Evolutionary conservation across 1,284 basidiomycete species (phyloP), one percentile per base, ranked within the genome.

Genomic region (Tylopilus orsonianus): DNA sequence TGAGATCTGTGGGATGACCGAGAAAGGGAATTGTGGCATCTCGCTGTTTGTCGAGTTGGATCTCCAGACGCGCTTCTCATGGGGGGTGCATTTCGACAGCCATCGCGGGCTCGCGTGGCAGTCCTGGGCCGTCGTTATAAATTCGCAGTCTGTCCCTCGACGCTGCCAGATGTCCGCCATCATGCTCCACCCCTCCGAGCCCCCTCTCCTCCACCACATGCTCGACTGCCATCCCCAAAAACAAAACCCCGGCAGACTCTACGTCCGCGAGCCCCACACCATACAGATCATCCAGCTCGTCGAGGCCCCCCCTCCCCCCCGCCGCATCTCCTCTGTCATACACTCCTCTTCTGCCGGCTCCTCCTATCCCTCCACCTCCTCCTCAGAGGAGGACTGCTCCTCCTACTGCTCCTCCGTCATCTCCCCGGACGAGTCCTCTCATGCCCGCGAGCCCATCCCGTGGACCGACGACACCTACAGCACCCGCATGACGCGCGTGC

Each of bases 241-340:
- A 41, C 56, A 61, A 61, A 63, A 66, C 53, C 48, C 67, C 24
- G 61, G 60, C 45, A 74, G 77, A 44, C 65, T 80, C 60, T 78
- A 75, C 67, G 66, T 77, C 53, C 70, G 72, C 57, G 76, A 80
- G 51, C 78, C 74, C 1, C 73, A 75, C 62, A 68, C 78, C 16
- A 66, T 82, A 23, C 79, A 83, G 67, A 80, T 87, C 70, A 88
- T 87, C 49, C 77, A 87, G 67, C 85, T 88, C 68, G 79, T 80
- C 41, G 85, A 88, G 62, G 81, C 77, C 5, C 63, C 81, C 0
- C 73, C 82, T 2, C 83, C 84, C 0, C 77, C 81, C 0, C 61
- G 50, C 37, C 50, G 65, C 36, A 71, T 76, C 32, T 62, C 72
- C 36, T 71, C 73, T 44, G 71, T 75, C 54, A 66, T 75, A 41